These are phyloP conservation scores for Coleophoma cylindrospora DNA, from an alignment of 2,329 filamentous ascomycete species.

Conservation along the genomic window DNA sequence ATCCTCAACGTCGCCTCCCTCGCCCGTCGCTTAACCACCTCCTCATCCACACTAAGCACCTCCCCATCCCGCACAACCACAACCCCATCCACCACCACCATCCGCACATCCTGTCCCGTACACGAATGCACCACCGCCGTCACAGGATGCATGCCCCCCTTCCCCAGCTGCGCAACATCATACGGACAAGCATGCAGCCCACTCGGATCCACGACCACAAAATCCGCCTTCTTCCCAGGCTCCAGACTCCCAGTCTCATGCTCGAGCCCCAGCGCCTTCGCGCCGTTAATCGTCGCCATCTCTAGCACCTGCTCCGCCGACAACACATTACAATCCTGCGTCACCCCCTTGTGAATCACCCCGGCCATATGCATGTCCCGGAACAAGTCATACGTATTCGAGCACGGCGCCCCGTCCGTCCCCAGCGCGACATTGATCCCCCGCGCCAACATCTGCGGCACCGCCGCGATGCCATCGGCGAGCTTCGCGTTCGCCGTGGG, in stretches of 20 bases:
- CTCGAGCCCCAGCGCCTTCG: conserved; percentile 6
- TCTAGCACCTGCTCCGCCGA: conserved; percentile 1
- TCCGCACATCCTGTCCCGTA: conserved; percentile 2
- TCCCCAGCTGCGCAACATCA: neutral
- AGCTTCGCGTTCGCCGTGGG: conserved; percentile 7
- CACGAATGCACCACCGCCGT: conserved; percentile 5
- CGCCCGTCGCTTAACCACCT: neutral
- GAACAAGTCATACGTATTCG: neutral
- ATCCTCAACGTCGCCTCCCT: neutral
- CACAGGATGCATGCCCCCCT: conserved; percentile 3
- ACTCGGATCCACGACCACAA: conserved; percentile 44
- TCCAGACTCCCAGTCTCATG: conserved; percentile 28
- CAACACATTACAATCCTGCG: neutral
- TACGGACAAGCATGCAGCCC: conserved; percentile 2
- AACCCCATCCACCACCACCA: conserved; percentile 7
- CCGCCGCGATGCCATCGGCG: conserved; percentile 2
- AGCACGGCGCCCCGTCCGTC: neutral
- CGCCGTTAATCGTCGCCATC: conserved; percentile 13
- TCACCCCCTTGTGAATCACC: neutral
- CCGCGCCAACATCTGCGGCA: conserved; percentile 4
- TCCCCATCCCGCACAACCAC: conserved; percentile 3
- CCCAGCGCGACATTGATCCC: neutral
- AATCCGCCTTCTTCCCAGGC: conserved; percentile 49
- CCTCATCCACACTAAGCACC: conserved; percentile 4
- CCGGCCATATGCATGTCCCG: neutral